A percentile compares a stretch with the other conserved stretches of the same genome.
These are phyloP conservation scores for Borovskyia barvae DNA, from an alignment of 208 protist genomes.

Conservation along the genomic window DNA sequence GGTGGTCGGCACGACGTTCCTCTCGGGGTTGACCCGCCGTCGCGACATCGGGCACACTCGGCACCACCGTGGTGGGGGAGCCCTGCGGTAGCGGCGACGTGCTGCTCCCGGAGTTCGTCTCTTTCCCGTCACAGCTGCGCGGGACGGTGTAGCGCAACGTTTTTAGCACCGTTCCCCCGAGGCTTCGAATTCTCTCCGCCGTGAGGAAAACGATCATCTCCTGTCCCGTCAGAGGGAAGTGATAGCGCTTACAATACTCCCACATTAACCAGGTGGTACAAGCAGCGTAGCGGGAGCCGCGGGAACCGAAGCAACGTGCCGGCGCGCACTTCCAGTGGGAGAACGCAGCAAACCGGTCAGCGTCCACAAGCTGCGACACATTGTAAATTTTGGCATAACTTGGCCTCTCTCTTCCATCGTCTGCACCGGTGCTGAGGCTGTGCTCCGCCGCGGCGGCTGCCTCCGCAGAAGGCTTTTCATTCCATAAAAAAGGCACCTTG, in stretches of 20 bases:
- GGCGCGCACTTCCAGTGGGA: not conserved
- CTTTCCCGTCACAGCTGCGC: too few relatives aligned
- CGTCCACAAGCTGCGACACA: constrained; percentile 42
- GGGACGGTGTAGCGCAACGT: not conserved
- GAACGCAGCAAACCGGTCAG: constrained; percentile 16
- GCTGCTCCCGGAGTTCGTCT: too few relatives aligned
- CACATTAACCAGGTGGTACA: constrained; percentile 40
- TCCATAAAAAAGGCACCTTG: not conserved
- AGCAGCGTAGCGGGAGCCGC: constrained; percentile 38
- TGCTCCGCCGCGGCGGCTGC: not conserved
- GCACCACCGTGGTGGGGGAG: too few relatives aligned
- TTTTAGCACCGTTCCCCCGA: constrained; percentile 17
- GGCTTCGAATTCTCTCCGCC: constrained; percentile 11
- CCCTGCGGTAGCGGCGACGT: too few relatives aligned
- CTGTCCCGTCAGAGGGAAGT: constrained; percentile 14
- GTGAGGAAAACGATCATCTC: constrained; percentile 36
- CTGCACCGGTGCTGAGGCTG: not conserved
- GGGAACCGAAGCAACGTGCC: constrained; percentile 23
- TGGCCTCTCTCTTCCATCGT: too few relatives aligned
- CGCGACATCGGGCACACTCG: too few relatives aligned
- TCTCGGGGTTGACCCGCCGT: too few relatives aligned
- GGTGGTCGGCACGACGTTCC: too few relatives aligned
- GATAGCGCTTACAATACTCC: constrained; percentile 48
- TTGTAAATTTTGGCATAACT: constrained; percentile 43
- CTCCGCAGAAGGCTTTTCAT: too few relatives aligned